Conservation (phyloP, 2,329 filamentous ascomycete genomes). For the Exophiala sideris region DNA sequence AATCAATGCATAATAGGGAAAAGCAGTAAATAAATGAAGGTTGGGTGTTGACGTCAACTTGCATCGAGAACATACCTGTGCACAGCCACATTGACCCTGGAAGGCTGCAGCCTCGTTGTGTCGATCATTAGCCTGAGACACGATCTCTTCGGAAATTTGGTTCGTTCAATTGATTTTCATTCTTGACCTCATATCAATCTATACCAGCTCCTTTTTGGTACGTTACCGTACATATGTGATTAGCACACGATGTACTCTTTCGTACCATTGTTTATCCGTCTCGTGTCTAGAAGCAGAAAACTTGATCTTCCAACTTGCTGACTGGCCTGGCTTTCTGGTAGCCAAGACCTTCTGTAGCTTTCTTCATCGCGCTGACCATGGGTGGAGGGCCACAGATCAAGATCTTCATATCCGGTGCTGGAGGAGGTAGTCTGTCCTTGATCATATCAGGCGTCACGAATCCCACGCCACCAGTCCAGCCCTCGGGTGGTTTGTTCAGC, state of each 20-base stretch:
- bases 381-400: conserved; percentile 92
- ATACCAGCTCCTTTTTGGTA: too few species aligned
- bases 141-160: too few species aligned
- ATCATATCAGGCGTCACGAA: conserved; percentile 97
- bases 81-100: too few species aligned
- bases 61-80: too few species aligned
- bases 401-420: conserved; percentile 85
- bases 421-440: conserved; percentile 69
- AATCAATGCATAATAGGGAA: too few species aligned
- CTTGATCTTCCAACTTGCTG: conserved; percentile 96
- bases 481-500: conserved; percentile 88
- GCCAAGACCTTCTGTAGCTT: conserved; percentile 81
- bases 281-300: conserved; percentile 78
- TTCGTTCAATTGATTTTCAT: too few species aligned
- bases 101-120: too few species aligned
- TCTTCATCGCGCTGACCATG: conserved; percentile 97
- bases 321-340: conserved; percentile 91
- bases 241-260: background rate
- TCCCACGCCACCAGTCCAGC: conserved; percentile 87
- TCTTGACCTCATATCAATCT: too few species aligned
- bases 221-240: too few species aligned
- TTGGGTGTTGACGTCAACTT: too few species aligned
- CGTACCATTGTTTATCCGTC: background rate
- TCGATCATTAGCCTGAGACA: too few species aligned
- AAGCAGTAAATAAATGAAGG: too few species aligned